phyloP scores from a whole-genome alignment of 2,329 filamentous ascomycete species.

The Epichloe gansuensis region DNA sequence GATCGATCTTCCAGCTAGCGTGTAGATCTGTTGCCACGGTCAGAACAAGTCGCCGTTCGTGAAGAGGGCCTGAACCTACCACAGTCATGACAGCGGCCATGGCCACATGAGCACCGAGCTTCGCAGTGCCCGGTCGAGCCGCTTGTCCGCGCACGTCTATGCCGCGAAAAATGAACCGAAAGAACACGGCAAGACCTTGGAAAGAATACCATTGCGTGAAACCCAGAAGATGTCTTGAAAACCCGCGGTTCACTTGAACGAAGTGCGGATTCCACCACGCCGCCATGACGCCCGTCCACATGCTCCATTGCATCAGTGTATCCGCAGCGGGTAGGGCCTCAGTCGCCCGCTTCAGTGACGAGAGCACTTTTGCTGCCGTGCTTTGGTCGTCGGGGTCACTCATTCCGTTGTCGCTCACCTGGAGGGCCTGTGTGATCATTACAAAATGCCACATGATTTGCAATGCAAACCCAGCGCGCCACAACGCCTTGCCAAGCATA shows the following conservation, averaged over 20 bases:
- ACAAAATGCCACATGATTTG: constrained; percentile 41
- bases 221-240: constrained; percentile 45
- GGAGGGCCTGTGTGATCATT: constrained; percentile 15
- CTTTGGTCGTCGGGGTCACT: constrained; percentile 22
- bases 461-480: constrained; percentile 33
- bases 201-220: constrained; percentile 54
- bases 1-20: constrained; percentile 32
- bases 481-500: constrained; percentile 30
- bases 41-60: neutral
- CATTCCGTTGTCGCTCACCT: constrained; percentile 17
- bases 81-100: constrained; percentile 40
- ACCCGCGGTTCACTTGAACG: constrained; percentile 46
- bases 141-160: constrained; percentile 28
- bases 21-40: constrained; percentile 27
- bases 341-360: constrained; percentile 9
- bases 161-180: constrained; percentile 39
- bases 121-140: constrained; percentile 26
- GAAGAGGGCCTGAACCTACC: constrained; percentile 26
- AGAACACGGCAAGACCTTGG: constrained; percentile 45
- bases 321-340: constrained; percentile 28
- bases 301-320: constrained; percentile 32
- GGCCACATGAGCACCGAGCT: constrained; percentile 41
- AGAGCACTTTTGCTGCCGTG: constrained; percentile 6
- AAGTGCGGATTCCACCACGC: constrained; percentile 61
- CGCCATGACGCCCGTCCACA: constrained; percentile 37